Base-by-base conservation (phyloP, 306 rosid genomes). In the Acmispon strigosus region DNA sequence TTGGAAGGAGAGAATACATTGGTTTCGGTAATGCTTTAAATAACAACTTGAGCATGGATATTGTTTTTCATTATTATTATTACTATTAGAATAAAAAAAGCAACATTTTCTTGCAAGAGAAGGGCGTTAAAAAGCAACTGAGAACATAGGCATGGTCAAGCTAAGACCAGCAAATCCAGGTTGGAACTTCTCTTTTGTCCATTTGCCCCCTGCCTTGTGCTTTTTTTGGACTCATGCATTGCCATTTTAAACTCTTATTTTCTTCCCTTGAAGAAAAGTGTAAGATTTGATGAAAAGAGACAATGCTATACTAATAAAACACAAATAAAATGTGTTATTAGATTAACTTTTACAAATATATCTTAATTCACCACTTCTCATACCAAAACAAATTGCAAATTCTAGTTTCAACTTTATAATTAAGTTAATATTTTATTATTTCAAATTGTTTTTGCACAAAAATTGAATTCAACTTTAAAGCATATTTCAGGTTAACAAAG, bases 161-260 rank as follows among this genome's bases (percentile, higher is more conserved):
- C 66, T 17, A 61, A 57, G 44, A 62, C 70, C 53, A 57, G 42
- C 63, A 60, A 58, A 72, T 44, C 78, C 81, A 81, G 81, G 66
- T 76, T 81, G 81, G 67, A 74, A 58, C 61, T 76, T 81, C 72
- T 71, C 78, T 81, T 81, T 81, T 58, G 58, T 56, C 77, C 80
- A 78, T 77, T 73, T 69, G 32, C 41, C 55, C 55, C 77, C 56
- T n/a, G n/a, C n/a, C n/a, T 32, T 15, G 7, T 34, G 56, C 77
- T 62, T 77, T 82, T 32, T 55, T 45, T 53, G 59, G 64, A 58
- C 58, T 56, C 76, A 59, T 37, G 42, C 34, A 48, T 45, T 50
- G 24, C 76, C 58, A 18, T 62, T 44, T 42, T 7, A 39, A 59
- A 68, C 41, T 29, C n/a, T 53, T 27, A n/a, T 37, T 43, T 18